Evolutionary conservation across 1,139 yeast species (phyloP), one percentile per base, ranked within the genome.

Genomic region (Hemisphaericaspora lyxosophila): DNA sequence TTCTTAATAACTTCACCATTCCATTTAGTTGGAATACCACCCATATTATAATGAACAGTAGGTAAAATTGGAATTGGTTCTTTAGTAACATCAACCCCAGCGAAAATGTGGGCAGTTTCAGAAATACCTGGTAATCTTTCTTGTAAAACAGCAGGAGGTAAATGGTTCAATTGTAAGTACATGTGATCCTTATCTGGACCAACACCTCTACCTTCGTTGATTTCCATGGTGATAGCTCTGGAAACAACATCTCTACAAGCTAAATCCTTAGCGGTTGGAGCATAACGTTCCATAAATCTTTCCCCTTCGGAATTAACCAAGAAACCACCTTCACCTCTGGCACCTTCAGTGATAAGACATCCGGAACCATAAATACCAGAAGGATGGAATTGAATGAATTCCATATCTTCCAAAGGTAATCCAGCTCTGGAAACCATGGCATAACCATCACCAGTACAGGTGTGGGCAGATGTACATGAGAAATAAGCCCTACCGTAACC

Each of bases 251-350:
- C 98, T 75, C 98, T 85, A 49, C 95, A 89, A 42, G 97, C 97
- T 66, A 92, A 77, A 71, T 92, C 98, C 75, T 90, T 92, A 53
- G 97, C 97, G 41, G 92, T 85, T 51, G 97, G 98, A 40, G 98
- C 98, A 61, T 92, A 92, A 69, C 98, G 84, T 75, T 92, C 97
- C 98, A 92, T 92, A 68, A 92, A 92, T 68, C 98, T 84, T 75
- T 92, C 98, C 75, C 98, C 98, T 70, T 92, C 95, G 52, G 89
- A 80, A 77, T 92, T 92, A 50, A 92, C 78, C 61, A 92, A 75
- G 78, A 80, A 90, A 48, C 98, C 98, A 79, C 97, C 98, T 75
- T 92, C 98, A 78, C 98, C 98, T 76, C 98, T 85, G 50, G 97
- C 95, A 70, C 98, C 98, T 70, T 92, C 98, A 43, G 98, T 92